Evolutionary conservation across 441 rosid genomes (phyloP).

Genomic region (Omphalea diandra): DNA sequence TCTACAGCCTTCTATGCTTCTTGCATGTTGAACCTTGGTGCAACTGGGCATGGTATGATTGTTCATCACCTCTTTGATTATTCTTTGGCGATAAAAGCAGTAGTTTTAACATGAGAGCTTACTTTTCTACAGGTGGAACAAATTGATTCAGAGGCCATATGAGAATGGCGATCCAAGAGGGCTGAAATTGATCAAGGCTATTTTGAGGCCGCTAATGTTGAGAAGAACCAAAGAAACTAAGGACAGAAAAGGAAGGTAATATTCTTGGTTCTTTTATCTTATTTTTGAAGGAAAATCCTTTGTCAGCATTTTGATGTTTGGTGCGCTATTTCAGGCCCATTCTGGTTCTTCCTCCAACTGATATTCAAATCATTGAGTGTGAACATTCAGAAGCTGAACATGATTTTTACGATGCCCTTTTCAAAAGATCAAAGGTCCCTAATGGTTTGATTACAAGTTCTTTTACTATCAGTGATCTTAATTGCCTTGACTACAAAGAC

Average conservation of each 20-base stretch:
- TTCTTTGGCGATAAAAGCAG: not conserved
- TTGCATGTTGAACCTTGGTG: conserved; percentile 80
- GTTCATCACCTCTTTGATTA: conserved; percentile 8
- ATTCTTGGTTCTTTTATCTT: not conserved
- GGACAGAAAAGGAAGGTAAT: conserved; percentile 61
- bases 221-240: conserved; percentile 73
- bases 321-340: conserved; percentile 48
- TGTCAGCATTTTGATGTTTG: conserved; percentile 14
- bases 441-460: not conserved
- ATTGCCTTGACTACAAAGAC: no score
- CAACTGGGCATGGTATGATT: conserved; percentile 68
- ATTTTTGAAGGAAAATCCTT: conserved; percentile 10
- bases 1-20: conserved; percentile 71
- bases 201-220: conserved; percentile 67
- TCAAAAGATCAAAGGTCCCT: conserved; percentile 63
- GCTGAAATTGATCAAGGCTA: conserved; percentile 54
- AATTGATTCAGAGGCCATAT: conserved; percentile 63
- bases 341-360: conserved; percentile 70
- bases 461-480: not conserved
- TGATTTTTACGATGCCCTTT: conserved; percentile 63
- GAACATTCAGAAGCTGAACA: conserved; percentile 63
- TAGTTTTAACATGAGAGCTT: not conserved
- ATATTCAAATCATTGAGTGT: conserved; percentile 53
- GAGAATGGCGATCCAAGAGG: conserved; percentile 70
- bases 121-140: conserved; percentile 52